A percentile compares a stretch with the other conserved stretches of the same genome.
phyloP scores from a whole-genome alignment of 495 filamentous ascomycete species.

The Bathelium albidoporum region DNA sequence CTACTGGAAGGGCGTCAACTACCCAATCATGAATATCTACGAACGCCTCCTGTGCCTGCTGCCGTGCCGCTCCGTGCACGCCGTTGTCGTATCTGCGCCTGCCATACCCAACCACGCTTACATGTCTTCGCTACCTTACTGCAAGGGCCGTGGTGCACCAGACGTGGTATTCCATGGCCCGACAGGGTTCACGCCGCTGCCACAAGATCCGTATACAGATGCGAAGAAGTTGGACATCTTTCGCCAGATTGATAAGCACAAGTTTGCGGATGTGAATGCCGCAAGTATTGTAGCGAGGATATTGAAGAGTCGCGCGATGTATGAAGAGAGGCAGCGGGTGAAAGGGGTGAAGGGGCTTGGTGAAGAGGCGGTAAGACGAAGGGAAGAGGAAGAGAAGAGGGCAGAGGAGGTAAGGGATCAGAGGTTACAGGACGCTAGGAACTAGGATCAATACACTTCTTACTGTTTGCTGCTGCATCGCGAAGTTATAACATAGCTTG shows the following conservation, averaged over 20 bases:
- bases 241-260: constrained; percentile 43
- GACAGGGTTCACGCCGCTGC: constrained; percentile 79
- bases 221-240: constrained; percentile 39
- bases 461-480: background rate
- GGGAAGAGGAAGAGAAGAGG: constrained; percentile 47
- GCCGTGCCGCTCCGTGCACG: constrained; percentile 81
- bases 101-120: constrained; percentile 71
- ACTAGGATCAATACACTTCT: too few relatives aligned
- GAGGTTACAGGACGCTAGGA: background rate
- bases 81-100: constrained; percentile 79
- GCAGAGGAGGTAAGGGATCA: constrained; percentile 21
- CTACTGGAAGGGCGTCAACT: constrained; percentile 90
- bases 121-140: constrained; percentile 62
- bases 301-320: constrained; percentile 67
- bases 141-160: constrained; percentile 39
- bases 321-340: constrained; percentile 78
- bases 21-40: constrained; percentile 98
- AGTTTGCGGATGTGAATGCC: constrained; percentile 80
- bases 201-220: constrained; percentile 73
- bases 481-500: background rate
- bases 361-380: constrained; percentile 49
- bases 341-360: constrained; percentile 74
- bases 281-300: constrained; percentile 87
- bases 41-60: constrained; percentile 92
- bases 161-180: constrained; percentile 89